Percentiles rank a stretch among this genome's conserved stretches.
These are phyloP conservation scores for Lotus japonicus DNA, from an alignment of 306 rosid species.

Conservation along the genomic window DNA sequence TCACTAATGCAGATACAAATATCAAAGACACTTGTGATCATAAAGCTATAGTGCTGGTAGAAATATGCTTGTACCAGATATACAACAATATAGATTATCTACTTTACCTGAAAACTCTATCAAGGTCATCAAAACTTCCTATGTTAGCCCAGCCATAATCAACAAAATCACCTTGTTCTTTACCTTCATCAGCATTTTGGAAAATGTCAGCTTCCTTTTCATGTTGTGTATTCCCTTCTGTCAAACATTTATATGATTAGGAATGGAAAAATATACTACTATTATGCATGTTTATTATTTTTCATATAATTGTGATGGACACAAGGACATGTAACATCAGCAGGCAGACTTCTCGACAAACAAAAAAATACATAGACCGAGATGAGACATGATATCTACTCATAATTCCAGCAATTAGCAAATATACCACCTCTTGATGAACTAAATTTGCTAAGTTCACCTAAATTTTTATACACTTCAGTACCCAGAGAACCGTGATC, in stretches of 20 bases:
- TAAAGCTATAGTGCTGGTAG: not conserved
- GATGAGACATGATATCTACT: constrained; percentile 9
- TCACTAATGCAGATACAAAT: not conserved
- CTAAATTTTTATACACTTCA: constrained; percentile 34
- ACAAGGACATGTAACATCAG: constrained; percentile 17
- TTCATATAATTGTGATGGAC: not conserved
- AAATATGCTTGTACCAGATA: constrained; percentile 9
- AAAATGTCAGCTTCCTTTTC: constrained; percentile 48
- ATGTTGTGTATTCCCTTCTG: constrained; percentile 43
- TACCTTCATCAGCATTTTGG: constrained; percentile 46
- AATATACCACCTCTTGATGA: constrained; percentile 41
- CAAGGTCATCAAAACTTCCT: constrained; percentile 96
- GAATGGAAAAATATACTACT: constrained; percentile 8
- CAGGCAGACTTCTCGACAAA: constrained; percentile 8
- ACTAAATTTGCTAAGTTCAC: constrained; percentile 34
- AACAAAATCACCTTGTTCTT: constrained; percentile 73
- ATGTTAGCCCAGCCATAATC: constrained; percentile 87
- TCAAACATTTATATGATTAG: constrained; percentile 30
- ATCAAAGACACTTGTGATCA: constrained; percentile 11
- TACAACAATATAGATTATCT: not conserved
- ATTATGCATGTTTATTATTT: constrained; percentile 7
- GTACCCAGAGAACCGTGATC: constrained; percentile 42
- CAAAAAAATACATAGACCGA: not conserved
- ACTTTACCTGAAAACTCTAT: constrained; percentile 76
- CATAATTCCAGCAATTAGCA: constrained; percentile 23